Conservation (phyloP, 495 filamentous ascomycete species). For the Delitschia confertaspora region DNA sequence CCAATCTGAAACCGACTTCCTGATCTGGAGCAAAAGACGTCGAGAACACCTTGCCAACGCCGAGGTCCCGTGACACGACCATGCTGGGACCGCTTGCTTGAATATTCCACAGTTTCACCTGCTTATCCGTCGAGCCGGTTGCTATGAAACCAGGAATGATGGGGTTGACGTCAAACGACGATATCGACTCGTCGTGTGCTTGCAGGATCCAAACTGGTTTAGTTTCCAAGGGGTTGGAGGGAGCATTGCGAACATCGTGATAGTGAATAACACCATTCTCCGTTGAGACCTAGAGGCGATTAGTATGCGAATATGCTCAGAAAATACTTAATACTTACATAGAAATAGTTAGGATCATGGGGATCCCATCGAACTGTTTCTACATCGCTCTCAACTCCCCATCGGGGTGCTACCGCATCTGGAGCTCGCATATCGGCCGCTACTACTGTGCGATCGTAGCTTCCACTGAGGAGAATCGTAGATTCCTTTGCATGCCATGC, state of each 20-base stretch:
- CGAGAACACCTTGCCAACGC: slow-evolving; percentile 90
- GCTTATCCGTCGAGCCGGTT: slow-evolving; percentile 85
- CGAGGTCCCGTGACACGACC: slow-evolving; percentile 84
- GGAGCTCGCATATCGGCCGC: slow-evolving; percentile 90
- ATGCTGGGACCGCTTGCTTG: slow-evolving; percentile 68
- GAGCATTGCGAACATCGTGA: slow-evolving; percentile 67
- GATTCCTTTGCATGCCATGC: slow-evolving; percentile 85
- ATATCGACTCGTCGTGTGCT: slow-evolving; percentile 89
- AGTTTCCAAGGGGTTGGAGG: slow-evolving; percentile 56
- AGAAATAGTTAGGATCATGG: slow-evolving; percentile 88
- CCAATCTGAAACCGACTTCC: slow-evolving; percentile 81
- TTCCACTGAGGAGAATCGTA: slow-evolving; percentile 80
- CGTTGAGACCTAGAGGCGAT: slow-evolving; percentile 51
- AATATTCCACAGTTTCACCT: slow-evolving; percentile 95
- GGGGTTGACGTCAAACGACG: slow-evolving; percentile 87
- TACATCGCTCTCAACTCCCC: slow-evolving; percentile 91
- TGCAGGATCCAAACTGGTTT: slow-evolving; percentile 91
- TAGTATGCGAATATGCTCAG: not conserved
- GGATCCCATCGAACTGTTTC: slow-evolving; percentile 88
- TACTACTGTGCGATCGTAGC: slow-evolving; percentile 87
- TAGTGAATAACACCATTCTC: slow-evolving; percentile 84
- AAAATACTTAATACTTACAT: too few species aligned
- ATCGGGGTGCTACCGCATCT: slow-evolving; percentile 63
- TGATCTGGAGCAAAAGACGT: slow-evolving; percentile 79
- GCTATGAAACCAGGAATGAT: slow-evolving; percentile 84